Conservation (phyloP, 768 basidiomycete species). For the Trametes sanguinea region DNA sequence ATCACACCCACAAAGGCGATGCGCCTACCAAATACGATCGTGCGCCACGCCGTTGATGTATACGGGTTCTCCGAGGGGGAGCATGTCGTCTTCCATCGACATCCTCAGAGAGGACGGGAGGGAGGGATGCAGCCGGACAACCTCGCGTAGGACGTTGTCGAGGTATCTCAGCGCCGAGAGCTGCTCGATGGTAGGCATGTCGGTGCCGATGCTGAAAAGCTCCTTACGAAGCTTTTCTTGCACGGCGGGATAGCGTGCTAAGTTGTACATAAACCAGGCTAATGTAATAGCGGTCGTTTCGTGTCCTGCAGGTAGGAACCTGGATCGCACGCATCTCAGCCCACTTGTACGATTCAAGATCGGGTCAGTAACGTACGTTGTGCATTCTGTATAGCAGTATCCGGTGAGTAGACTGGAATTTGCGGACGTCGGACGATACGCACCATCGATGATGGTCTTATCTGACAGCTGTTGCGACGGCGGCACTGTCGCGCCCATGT, state of each 20-base stretch:
- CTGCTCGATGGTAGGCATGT: slow-evolving; percentile 61
- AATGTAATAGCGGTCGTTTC: slow-evolving; percentile 32
- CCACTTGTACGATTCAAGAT: not conserved
- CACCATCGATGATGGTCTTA: slow-evolving; percentile 37
- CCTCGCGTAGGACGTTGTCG: slow-evolving; percentile 62
- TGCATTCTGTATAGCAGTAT: not conserved
- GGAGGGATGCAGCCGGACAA: slow-evolving; percentile 54
- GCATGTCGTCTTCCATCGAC: slow-evolving; percentile 44
- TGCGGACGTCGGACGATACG: not conserved
- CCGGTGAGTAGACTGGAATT: not conserved
- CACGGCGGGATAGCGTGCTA: slow-evolving; percentile 35
- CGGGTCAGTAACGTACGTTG: not conserved
- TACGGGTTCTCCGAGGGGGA: slow-evolving; percentile 47
- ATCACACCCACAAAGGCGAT: slow-evolving; percentile 16
- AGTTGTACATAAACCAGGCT: slow-evolving; percentile 37
- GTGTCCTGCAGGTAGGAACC: slow-evolving; percentile 32
- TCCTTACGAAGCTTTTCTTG: slow-evolving; percentile 43
- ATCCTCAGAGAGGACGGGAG: slow-evolving; percentile 51
- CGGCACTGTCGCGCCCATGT: slow-evolving; percentile 28
- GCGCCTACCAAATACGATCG: slow-evolving; percentile 27
- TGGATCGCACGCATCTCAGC: not conserved
- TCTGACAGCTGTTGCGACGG: slow-evolving; percentile 34
- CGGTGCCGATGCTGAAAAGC: slow-evolving; percentile 24
- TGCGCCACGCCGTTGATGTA: slow-evolving; percentile 13
- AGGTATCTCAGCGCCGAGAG: slow-evolving; percentile 65